These are phyloP conservation scores for Malassezia slooffiae DNA, from an alignment of 1,284 basidiomycete genomes.

Conservation along the genomic window DNA sequence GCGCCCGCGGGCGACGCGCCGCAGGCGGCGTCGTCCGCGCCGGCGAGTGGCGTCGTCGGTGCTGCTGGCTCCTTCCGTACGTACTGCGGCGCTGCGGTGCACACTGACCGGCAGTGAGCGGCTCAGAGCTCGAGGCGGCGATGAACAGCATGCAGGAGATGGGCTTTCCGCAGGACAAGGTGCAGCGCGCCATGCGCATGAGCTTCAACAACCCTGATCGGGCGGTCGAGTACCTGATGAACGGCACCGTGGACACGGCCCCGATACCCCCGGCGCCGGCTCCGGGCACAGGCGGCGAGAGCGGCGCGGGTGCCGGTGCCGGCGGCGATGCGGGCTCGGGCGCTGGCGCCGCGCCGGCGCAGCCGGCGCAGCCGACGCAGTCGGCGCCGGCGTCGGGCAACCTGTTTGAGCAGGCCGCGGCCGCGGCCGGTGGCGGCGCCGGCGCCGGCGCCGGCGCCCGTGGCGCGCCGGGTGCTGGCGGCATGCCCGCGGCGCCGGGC, in stretches of 20 bases:
- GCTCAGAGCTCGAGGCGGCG: constrained; percentile 32
- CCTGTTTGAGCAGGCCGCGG: constrained; percentile 48
- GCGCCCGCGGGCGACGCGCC: neutral
- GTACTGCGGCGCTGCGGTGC: neutral
- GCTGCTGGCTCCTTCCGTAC: constrained; percentile 7
- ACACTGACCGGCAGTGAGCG: constrained; percentile 16
- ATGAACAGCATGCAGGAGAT: constrained; percentile 58
- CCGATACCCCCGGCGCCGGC: constrained; percentile 45
- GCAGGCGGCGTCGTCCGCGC: neutral
- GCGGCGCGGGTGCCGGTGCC: constrained; percentile 47
- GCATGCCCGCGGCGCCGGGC: constrained; percentile 13
- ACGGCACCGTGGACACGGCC: too few species aligned
- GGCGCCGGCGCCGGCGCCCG: constrained; percentile 12
- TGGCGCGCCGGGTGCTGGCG: constrained; percentile 1
- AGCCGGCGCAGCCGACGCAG: constrained; percentile 34
- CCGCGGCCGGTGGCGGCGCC: constrained; percentile 25
- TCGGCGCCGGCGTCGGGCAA: constrained; percentile 39
- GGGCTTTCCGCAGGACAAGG: constrained; percentile 80
- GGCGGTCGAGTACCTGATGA: constrained; percentile 94
- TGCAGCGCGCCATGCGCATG: constrained; percentile 74
- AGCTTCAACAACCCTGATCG: constrained; percentile 97
- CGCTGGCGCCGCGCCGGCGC: constrained; percentile 49
- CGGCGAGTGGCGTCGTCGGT: neutral
- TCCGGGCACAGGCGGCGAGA: constrained; percentile 40
- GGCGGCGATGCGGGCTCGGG: constrained; percentile 50